Conservation (phyloP, 163 green algal genomes). For the Prototheca stagnorum region DNA sequence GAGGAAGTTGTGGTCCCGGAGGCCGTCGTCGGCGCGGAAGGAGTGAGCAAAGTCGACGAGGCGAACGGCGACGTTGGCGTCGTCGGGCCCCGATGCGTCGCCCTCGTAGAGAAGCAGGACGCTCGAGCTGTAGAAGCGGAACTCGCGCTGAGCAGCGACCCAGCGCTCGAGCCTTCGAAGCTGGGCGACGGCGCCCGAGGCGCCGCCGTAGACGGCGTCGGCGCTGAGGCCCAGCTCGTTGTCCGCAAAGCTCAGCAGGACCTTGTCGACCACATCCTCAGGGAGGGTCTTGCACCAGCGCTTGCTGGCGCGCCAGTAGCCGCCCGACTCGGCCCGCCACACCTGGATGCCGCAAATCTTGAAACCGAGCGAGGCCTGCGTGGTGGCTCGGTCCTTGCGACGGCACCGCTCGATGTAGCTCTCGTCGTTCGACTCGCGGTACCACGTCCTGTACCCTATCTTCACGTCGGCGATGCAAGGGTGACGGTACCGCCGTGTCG, state of each 20-base stretch:
- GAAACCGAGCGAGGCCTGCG: conserved; percentile 51
- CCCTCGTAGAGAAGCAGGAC: conserved; percentile 78
- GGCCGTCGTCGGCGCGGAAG: conserved; percentile 24
- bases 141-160: conserved; percentile 39
- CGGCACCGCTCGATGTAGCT: conserved; percentile 43
- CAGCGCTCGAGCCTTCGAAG: conserved; percentile 39
- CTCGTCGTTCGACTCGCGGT: conserved; percentile 29
- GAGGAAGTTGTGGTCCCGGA: conserved; percentile 33
- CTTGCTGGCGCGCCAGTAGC: conserved; percentile 45
- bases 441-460: conserved; percentile 56
- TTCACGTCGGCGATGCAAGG: conserved; percentile 74
- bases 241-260: conserved; percentile 46
- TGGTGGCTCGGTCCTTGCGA: conserved; percentile 58
- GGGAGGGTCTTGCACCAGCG: conserved; percentile 60
- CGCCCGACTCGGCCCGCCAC: conserved; percentile 22
- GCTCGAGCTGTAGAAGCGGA: conserved; percentile 52
- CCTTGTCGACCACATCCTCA: conserved; percentile 32
- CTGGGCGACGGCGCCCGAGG: conserved; percentile 34
- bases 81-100: conserved; percentile 23
- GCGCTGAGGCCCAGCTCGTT: conserved; percentile 26
- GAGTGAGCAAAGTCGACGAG: conserved; percentile 82
- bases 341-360: conserved; percentile 66
- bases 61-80: conserved; percentile 31
- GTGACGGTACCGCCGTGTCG: conserved; percentile 37
- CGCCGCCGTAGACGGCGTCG: conserved; percentile 28